These are phyloP conservation scores for Solanum etuberosum DNA, from an alignment of 257 asterid genomes.

Conservation along the genomic window DNA sequence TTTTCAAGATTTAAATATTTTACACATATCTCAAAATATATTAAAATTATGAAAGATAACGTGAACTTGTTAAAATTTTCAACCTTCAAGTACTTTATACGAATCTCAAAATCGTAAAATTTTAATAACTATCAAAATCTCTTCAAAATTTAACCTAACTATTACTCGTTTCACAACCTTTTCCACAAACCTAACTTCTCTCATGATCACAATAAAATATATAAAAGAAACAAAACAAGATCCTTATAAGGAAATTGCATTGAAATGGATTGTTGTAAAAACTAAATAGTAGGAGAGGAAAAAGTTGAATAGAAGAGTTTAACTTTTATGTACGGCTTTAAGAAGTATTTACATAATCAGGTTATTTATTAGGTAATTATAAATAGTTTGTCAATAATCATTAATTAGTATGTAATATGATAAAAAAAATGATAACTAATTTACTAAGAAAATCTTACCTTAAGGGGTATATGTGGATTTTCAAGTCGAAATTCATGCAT, in stretches of 20 bases:
- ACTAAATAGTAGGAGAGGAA: neutral
- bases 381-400: neutral
- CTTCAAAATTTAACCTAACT: neutral
- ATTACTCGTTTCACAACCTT: neutral
- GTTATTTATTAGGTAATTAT: neutral
- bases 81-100: neutral
- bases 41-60: neutral
- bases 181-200: neutral
- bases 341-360: neutral
- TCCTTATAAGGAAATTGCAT: neutral
- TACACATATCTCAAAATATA: neutral
- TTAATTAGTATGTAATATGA: neutral
- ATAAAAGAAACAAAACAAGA: neutral
- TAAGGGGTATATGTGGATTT: constrained; percentile 46
- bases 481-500: constrained; percentile 70
- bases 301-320: neutral
- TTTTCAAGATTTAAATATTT: neutral
- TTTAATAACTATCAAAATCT: neutral
- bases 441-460: constrained; percentile 9
- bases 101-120: too few species aligned
- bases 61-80: neutral
- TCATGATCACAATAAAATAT: neutral
- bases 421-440: neutral
- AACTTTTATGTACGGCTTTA: neutral
- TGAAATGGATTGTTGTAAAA: neutral